phyloP scores from a whole-genome alignment of 208 protist genomes.

The Angomonas deanei region DNA sequence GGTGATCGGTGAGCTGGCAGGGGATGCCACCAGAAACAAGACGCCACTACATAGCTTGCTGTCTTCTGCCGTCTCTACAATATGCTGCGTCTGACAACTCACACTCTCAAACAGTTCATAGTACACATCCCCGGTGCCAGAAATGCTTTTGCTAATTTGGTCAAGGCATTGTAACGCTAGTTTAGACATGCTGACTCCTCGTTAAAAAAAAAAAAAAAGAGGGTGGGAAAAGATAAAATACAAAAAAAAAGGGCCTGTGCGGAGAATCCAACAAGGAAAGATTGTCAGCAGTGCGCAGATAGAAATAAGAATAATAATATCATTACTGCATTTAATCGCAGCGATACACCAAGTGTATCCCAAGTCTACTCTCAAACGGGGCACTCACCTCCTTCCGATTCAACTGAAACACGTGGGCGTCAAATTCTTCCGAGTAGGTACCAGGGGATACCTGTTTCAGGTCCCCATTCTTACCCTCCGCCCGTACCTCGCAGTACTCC shows the following conservation, averaged over 20 bases:
- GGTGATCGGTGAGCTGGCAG: too few species aligned
- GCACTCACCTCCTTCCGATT: conserved; percentile 49
- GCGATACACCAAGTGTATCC: conserved; percentile 77
- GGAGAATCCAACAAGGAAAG: neutral
- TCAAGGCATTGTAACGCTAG: neutral
- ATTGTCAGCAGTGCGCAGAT: neutral
- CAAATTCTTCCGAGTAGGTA: conserved; percentile 67
- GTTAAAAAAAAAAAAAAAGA: neutral
- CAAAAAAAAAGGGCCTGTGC: neutral
- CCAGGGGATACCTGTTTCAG: conserved; percentile 70
- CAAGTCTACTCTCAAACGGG: conserved; percentile 71
- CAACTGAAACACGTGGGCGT: conserved; percentile 58
- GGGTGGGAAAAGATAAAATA: neutral
- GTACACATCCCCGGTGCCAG: neutral
- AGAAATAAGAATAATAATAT: neutral
- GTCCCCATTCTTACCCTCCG: conserved; percentile 58
- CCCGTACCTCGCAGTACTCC: conserved; percentile 63
- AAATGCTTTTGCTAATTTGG: neutral
- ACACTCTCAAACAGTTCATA: neutral
- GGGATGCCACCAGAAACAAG: too few species aligned
- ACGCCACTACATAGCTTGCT: too few species aligned
- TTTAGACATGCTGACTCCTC: too few species aligned
- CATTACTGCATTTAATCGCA: conserved; percentile 30
- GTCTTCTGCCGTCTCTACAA: too few species aligned
- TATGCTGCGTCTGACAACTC: too few species aligned